A percentile compares a stretch with the other conserved stretches of the same genome.
Evolutionary conservation across 1,139 yeast species (phyloP).

Genomic region (Pichiaceae sp.): DNA sequence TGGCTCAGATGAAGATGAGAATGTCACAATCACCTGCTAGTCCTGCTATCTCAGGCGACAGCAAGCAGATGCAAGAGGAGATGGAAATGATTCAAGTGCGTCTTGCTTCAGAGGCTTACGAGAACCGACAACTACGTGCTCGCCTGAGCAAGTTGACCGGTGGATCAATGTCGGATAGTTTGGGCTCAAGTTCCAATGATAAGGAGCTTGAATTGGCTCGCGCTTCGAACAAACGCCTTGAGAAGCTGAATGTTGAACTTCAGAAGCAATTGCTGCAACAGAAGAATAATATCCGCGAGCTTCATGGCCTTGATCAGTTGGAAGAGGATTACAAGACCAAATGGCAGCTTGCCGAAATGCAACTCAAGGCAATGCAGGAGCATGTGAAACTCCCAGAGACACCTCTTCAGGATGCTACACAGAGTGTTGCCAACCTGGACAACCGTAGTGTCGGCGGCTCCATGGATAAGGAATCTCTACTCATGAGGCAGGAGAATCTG

Average conservation of each 20-base stretch:
- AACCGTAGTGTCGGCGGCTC: slow-evolving; percentile 5
- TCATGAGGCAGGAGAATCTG: slow-evolving; percentile 27
- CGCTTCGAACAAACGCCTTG: slow-evolving; percentile 23
- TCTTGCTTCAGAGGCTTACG: slow-evolving; percentile 45
- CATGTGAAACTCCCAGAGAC: not conserved
- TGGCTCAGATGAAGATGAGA: slow-evolving; percentile 23
- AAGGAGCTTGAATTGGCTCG: slow-evolving; percentile 22
- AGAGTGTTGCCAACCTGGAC: slow-evolving; percentile 5
- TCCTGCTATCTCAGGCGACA: slow-evolving; percentile 7
- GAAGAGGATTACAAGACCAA: slow-evolving; percentile 21
- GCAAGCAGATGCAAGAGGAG: slow-evolving; percentile 38
- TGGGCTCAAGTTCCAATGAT: slow-evolving; percentile 3
- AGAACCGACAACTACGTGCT: slow-evolving; percentile 37
- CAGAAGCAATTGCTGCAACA: slow-evolving; percentile 24
- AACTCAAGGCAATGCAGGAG: slow-evolving; percentile 18
- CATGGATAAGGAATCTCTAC: slow-evolving; percentile 13
- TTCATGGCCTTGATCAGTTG: slow-evolving; percentile 12
- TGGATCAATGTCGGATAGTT: slow-evolving; percentile 3
- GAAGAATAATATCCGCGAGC: slow-evolving; percentile 21
- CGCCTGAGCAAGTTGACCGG: slow-evolving; percentile 28
- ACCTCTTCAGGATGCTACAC: slow-evolving; percentile 14
- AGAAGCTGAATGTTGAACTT: slow-evolving; percentile 21
- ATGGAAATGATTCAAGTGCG: slow-evolving; percentile 47
- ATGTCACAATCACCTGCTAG: slow-evolving; percentile 20
- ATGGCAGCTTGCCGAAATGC: slow-evolving; percentile 19